Evolutionary conservation across 2,329 filamentous ascomycete genomes (phyloP).

Genomic region (Cladophialophora immunda): DNA sequence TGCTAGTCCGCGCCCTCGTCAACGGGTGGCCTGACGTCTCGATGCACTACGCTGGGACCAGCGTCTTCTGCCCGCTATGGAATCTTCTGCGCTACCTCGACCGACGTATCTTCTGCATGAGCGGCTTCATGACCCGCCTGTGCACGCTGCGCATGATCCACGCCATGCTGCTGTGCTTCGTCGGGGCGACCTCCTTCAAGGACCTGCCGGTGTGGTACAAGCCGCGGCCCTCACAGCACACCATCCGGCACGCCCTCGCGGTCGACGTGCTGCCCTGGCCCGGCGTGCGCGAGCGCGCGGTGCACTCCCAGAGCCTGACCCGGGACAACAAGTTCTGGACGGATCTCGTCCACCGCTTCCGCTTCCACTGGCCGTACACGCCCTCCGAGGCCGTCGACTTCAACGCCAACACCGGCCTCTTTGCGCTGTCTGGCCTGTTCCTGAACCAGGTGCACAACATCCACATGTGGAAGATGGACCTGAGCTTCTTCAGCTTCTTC

Average conservation of each 20-base stretch:
- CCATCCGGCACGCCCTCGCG: constrained; percentile 17
- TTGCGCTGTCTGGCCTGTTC: constrained; percentile 2
- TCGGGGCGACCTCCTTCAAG: constrained; percentile 4
- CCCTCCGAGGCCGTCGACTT: background rate
- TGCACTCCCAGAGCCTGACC: constrained; percentile 2
- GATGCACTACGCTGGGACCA: background rate
- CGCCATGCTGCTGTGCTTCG: constrained; percentile 21
- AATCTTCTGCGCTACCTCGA: constrained; percentile 16
- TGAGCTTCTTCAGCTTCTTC: constrained; percentile 11
- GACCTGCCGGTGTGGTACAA: constrained; percentile 22
- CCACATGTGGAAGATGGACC: constrained; percentile 18
- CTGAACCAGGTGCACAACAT: constrained; percentile 15
- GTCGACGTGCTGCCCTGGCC: constrained; percentile 26
- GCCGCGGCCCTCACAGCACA: constrained; percentile 20
- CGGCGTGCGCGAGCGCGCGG: constrained; percentile 16
- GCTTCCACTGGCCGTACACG: constrained; percentile 13
- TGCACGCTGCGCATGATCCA: constrained; percentile 30
- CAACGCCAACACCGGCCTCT: constrained; percentile 5
- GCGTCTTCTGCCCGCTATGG: constrained; percentile 22
- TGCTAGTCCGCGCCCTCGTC: constrained; percentile 22
- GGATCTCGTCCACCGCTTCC: constrained; percentile 9
- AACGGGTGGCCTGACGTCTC: constrained; percentile 16
- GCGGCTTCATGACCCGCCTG: constrained; percentile 20
- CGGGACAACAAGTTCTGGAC: constrained; percentile 16
- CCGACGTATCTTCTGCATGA: constrained; percentile 21